These are phyloP conservation scores for Rhizopus arrhizus DNA, from an alignment of 371 early-diverging fungal genomes.

Conservation along the genomic window DNA sequence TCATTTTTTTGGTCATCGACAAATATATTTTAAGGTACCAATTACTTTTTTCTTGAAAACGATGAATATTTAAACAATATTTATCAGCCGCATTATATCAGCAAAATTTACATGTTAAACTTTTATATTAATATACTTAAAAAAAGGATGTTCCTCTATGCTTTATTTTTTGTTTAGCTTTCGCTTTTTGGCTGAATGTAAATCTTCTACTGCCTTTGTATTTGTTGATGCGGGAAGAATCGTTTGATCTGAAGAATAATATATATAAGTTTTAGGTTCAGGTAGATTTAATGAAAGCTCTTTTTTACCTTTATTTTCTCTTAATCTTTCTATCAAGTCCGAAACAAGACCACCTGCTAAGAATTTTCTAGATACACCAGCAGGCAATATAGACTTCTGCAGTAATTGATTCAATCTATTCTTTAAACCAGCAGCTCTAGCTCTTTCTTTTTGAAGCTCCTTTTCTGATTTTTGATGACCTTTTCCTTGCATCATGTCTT, in stretches of 20 bases:
- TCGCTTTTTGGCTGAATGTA: slow-evolving; percentile 31
- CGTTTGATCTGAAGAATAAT: slow-evolving; percentile 30
- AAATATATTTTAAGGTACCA: too few species aligned
- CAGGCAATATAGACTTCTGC: slow-evolving; percentile 68
- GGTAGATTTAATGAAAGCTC: background rate
- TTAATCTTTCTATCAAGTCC: slow-evolving; percentile 65
- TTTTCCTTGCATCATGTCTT: slow-evolving; percentile 60
- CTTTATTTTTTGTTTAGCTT: slow-evolving; percentile 12
- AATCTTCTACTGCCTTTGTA: slow-evolving; percentile 50
- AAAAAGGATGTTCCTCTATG: background rate
- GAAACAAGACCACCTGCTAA: slow-evolving; percentile 70
- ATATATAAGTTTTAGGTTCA: background rate
- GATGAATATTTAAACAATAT: too few species aligned
- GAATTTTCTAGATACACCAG: slow-evolving; percentile 72
- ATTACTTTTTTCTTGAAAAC: too few species aligned
- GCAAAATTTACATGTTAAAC: too few species aligned
- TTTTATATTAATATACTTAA: too few species aligned
- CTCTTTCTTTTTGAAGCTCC: slow-evolving; percentile 31
- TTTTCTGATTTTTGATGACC: slow-evolving; percentile 33
- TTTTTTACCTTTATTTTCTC: slow-evolving; percentile 44
- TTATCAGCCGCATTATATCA: too few species aligned
- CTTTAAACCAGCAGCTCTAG: slow-evolving; percentile 59
- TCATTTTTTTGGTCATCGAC: too few species aligned
- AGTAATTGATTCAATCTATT: slow-evolving; percentile 63
- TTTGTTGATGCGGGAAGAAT: slow-evolving; percentile 42